Percentiles rank a stretch among this genome's conserved stretches.
These are phyloP conservation scores for Eucalyptus sp. DNA, from an alignment of 345 rosid genomes.

Conservation along the genomic window DNA sequence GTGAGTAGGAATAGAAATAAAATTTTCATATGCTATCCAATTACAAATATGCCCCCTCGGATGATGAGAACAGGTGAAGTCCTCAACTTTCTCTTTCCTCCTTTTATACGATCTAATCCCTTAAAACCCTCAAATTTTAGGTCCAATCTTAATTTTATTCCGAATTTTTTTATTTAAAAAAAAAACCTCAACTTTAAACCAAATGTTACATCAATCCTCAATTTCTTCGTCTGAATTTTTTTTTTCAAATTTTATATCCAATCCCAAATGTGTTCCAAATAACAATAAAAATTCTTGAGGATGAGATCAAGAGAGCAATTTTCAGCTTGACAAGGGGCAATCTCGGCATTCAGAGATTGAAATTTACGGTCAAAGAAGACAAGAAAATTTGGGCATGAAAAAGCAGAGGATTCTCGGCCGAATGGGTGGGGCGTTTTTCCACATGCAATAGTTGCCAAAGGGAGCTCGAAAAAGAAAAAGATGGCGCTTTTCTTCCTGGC, in stretches of 20 bases:
- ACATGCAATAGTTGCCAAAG: not conserved
- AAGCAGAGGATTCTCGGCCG: fast-evolving
- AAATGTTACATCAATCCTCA: too few relatives aligned
- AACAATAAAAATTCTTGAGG: too few relatives aligned
- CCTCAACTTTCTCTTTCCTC: too few relatives aligned
- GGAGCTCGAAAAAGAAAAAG: too few relatives aligned
- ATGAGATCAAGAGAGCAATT: not conserved
- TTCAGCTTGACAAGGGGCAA: not conserved
- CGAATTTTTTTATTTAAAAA: fast-evolving
- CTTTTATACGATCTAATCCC: fast-evolving
- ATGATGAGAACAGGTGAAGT: too few relatives aligned
- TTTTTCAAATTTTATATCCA: too few relatives aligned
- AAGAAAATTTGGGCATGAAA: not conserved
- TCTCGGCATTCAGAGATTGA: fast-evolving
- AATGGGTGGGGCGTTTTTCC: not conserved
- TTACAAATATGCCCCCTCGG: not conserved
- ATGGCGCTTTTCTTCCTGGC: not conserved
- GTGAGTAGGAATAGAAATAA: fast-evolving
- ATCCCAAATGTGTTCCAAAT: not conserved
- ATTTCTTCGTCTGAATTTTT: too few relatives aligned
- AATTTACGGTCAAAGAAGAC: not conserved
- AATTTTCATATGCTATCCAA: fast-evolving
- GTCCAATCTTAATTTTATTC: too few relatives aligned
- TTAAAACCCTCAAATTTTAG: too few relatives aligned
- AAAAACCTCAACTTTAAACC: too few relatives aligned